Evolutionary conservation across 1,284 basidiomycete species (phyloP).

Genomic region (Ceratobasidium sp.): DNA sequence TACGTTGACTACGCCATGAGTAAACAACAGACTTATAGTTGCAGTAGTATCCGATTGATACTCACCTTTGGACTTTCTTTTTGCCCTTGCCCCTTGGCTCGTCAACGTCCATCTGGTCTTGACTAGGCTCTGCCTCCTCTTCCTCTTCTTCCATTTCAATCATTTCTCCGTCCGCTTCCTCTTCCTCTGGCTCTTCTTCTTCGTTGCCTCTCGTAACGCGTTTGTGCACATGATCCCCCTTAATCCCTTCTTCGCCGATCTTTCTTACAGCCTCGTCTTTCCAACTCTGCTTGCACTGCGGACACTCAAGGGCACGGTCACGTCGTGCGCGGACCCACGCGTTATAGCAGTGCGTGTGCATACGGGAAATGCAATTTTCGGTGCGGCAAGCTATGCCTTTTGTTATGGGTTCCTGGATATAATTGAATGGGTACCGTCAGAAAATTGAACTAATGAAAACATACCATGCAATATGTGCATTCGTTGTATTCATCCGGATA

Average conservation of each 20-base stretch:
- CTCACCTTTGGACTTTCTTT: slow-evolving; percentile 25
- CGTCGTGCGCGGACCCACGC: slow-evolving; percentile 41
- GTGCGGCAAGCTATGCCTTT: slow-evolving; percentile 73
- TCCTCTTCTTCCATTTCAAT: slow-evolving; percentile 43
- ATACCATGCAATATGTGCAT: slow-evolving; percentile 80
- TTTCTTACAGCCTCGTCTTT: slow-evolving; percentile 55
- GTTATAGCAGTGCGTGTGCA: slow-evolving; percentile 76
- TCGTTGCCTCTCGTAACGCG: slow-evolving; percentile 39
- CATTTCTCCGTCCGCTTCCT: slow-evolving; percentile 1
- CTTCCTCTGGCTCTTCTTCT: slow-evolving; percentile 19
- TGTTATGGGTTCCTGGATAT: slow-evolving; percentile 64
- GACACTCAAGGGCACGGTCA: slow-evolving; percentile 39
- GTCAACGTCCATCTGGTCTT: slow-evolving; percentile 20
- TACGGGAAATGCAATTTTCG: slow-evolving; percentile 68
- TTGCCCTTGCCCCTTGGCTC: slow-evolving; percentile 4
- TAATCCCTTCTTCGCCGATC: slow-evolving; percentile 45
- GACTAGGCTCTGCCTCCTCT: slow-evolving; percentile 20
- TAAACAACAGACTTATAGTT: background rate
- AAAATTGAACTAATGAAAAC: slow-evolving; percentile 50
- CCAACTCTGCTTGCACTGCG: slow-evolving; percentile 35
- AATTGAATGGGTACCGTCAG: background rate
- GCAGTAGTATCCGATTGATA: no score
- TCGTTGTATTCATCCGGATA: slow-evolving; percentile 74
- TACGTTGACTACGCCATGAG: slow-evolving; percentile 4
- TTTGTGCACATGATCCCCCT: slow-evolving; percentile 25